Conservation (phyloP, 2,329 filamentous ascomycete species). For the Fusarium setosum region DNA sequence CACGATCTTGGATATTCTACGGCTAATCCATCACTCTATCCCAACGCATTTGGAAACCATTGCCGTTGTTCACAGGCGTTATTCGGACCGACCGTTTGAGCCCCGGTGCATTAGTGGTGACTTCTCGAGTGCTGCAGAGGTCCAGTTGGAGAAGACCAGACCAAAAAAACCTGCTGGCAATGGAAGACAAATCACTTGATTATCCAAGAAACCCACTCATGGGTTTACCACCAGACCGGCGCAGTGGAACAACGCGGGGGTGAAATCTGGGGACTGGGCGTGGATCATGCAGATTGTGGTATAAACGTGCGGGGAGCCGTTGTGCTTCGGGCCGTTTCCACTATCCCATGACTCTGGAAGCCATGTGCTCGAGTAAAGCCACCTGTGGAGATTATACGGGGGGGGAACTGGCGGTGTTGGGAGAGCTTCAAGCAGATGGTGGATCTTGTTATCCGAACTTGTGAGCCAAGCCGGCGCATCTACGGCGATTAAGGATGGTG, state of each 20-base stretch:
- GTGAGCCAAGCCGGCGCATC: slow-evolving; percentile 5
- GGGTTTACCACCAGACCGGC: neutral
- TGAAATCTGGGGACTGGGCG: slow-evolving; percentile 27
- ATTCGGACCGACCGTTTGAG: slow-evolving; percentile 25
- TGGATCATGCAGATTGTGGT: slow-evolving; percentile 12
- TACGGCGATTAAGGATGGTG: neutral
- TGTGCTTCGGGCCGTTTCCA: slow-evolving; percentile 27
- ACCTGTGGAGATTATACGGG: neutral
- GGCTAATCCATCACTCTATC: neutral
- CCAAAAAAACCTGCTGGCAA: neutral
- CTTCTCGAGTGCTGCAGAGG: neutral
- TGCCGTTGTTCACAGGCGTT: neutral
- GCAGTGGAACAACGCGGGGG: slow-evolving; percentile 19
- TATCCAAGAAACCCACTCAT: neutral
- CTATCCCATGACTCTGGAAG: slow-evolving; percentile 25
- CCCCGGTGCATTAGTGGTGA: slow-evolving; percentile 13
- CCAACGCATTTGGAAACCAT: slow-evolving; percentile 1
- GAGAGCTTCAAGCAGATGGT: slow-evolving; percentile 1
- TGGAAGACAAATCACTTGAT: neutral
- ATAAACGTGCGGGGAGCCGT: slow-evolving; percentile 32
- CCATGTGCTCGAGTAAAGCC: neutral
- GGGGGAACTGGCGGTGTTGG: neutral
- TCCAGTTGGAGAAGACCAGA: neutral
- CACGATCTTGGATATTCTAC: neutral
- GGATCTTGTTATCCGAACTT: slow-evolving; percentile 6